Evolutionary conservation across 768 basidiomycete genomes (phyloP).

Genomic region (Podaxis sp.): DNA sequence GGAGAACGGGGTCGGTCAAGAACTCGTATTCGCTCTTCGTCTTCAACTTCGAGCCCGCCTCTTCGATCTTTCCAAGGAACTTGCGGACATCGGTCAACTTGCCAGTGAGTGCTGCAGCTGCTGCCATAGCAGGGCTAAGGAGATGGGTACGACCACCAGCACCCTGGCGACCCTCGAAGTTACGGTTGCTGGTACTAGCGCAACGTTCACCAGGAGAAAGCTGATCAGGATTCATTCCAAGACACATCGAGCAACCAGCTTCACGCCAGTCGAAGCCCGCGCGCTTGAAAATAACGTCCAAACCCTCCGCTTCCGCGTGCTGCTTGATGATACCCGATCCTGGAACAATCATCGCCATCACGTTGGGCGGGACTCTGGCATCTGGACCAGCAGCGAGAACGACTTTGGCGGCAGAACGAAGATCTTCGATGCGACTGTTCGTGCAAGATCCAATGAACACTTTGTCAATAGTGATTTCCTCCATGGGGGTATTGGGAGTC

Average conservation of each 20-base stretch:
- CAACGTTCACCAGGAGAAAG: slow-evolving; percentile 79
- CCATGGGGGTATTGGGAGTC: slow-evolving; percentile 69
- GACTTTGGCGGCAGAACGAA: slow-evolving; percentile 80
- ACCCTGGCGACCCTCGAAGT: slow-evolving; percentile 89
- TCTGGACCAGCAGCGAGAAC: slow-evolving; percentile 69
- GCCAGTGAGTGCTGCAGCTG: slow-evolving; percentile 84
- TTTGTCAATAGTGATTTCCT: slow-evolving; percentile 79
- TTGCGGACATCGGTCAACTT: slow-evolving; percentile 83
- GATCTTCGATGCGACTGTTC: slow-evolving; percentile 90
- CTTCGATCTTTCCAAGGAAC: slow-evolving; percentile 47
- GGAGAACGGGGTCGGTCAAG: slow-evolving; percentile 63
- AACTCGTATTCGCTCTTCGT: slow-evolving; percentile 69
- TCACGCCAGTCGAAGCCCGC: slow-evolving; percentile 96
- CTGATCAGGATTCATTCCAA: slow-evolving; percentile 95
- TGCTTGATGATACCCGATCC: slow-evolving; percentile 89
- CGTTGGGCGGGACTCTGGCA: slow-evolving; percentile 66
- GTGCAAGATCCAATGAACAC: slow-evolving; percentile 95
- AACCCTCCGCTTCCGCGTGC: slow-evolving; percentile 86
- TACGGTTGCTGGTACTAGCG: slow-evolving; percentile 89
- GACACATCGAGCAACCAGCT: slow-evolving; percentile 94
- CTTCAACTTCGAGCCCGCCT: slow-evolving; percentile 58
- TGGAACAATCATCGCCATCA: slow-evolving; percentile 89
- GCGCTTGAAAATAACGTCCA: slow-evolving; percentile 81
- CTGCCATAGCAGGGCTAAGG: slow-evolving; percentile 89
- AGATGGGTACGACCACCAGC: slow-evolving; percentile 88